Evolutionary conservation across 179 eudicot genomes (phyloP).

Genomic region (Beta macrorhiza): DNA sequence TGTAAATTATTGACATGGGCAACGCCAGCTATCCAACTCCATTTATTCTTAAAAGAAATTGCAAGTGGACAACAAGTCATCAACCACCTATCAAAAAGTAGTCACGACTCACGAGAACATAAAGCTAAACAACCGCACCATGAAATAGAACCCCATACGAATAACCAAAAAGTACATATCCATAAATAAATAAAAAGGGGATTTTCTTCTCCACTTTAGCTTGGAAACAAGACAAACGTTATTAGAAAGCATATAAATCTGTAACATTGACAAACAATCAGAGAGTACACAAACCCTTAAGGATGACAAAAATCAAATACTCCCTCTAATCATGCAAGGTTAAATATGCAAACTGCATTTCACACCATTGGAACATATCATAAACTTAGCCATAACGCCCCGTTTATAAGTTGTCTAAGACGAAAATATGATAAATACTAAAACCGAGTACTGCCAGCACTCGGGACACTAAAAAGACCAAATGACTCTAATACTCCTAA

Average conservation of each 20-base stretch:
- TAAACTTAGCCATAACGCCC: conserved; percentile 18
- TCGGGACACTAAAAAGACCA: conserved; percentile 16
- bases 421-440: background rate
- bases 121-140: conserved; percentile 2
- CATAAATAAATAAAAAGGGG: background rate
- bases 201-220: background rate
- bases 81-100: conserved; percentile 11
- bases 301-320: conserved; percentile 26
- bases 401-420: conserved; percentile 1
- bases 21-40: conserved; percentile 9
- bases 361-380: conserved; percentile 26
- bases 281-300: conserved; percentile 12
- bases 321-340: conserved; percentile 9
- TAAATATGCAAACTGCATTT: conserved; percentile 17
- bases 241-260: conserved; percentile 9
- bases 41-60: background rate
- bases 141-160: too few relatives aligned
- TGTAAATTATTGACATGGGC: background rate
- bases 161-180: background rate
- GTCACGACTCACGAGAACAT: too few relatives aligned
- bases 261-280: conserved; percentile 5
- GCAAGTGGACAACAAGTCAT: conserved; percentile 14
- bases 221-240: background rate
- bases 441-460: conserved; percentile 5
- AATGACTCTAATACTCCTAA: conserved; percentile 28